A percentile compares a stretch with the other conserved stretches of the same genome.
phyloP scores from a whole-genome alignment of 768 basidiomycete genomes.

The Psilocybe cubensis region DNA sequence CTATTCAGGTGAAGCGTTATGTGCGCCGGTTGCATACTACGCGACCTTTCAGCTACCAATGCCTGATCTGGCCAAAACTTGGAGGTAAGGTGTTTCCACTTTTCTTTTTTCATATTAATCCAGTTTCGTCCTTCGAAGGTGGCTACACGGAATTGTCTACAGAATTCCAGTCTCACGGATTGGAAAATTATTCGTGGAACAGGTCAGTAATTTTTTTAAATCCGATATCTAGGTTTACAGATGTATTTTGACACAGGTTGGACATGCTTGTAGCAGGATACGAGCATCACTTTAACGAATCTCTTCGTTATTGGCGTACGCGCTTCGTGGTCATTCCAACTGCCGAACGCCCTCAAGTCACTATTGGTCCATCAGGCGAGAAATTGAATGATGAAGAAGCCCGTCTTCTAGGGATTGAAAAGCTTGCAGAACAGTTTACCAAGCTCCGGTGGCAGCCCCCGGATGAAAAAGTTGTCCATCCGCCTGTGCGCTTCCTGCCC shows the following conservation, averaged over 20 bases:
- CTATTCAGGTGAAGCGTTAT: slow-evolving; percentile 86
- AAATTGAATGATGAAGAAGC: slow-evolving; percentile 85
- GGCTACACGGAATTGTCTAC: slow-evolving; percentile 84
- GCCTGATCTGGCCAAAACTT: slow-evolving; percentile 92
- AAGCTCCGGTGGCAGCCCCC: slow-evolving; percentile 79
- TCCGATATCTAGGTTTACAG: neutral
- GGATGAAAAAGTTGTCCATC: slow-evolving; percentile 53
- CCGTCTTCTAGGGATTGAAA: slow-evolving; percentile 87
- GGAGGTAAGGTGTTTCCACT: slow-evolving; percentile 46
- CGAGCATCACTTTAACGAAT: slow-evolving; percentile 79
- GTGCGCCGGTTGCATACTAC: slow-evolving; percentile 72
- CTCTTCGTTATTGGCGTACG: slow-evolving; percentile 91
- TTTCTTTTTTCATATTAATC: neutral
- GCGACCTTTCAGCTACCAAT: slow-evolving; percentile 76
- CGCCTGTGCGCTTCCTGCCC: slow-evolving; percentile 75
- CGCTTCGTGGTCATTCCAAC: slow-evolving; percentile 93
- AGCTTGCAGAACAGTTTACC: slow-evolving; percentile 86
- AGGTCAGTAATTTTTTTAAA: slow-evolving; percentile 45
- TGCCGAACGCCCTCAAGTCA: slow-evolving; percentile 61
- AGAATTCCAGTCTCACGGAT: slow-evolving; percentile 74
- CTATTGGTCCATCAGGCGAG: slow-evolving; percentile 68
- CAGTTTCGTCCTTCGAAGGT: slow-evolving; percentile 29
- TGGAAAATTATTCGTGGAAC: slow-evolving; percentile 89
- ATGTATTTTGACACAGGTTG: slow-evolving; percentile 47
- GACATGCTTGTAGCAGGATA: slow-evolving; percentile 88